A percentile compares a stretch with the other conserved stretches of the same genome.
These are phyloP conservation scores for Suhomyces panamericanus DNA, from an alignment of 1,139 yeast genomes.

Conservation along the genomic window DNA sequence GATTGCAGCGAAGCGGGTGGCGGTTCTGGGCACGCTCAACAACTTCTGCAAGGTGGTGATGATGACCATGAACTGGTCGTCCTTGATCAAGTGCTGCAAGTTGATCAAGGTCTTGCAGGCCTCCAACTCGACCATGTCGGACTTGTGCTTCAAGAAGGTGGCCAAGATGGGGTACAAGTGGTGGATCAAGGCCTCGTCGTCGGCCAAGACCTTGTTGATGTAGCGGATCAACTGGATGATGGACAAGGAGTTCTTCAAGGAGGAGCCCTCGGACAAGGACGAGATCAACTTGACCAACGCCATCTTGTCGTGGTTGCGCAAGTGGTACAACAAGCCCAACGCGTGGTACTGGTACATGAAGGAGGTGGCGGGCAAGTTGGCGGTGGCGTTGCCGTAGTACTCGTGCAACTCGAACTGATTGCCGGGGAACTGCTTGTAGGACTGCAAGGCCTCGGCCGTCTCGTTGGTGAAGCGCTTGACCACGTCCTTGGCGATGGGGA, in stretches of 20 bases:
- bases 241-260: slow-evolving; percentile 73
- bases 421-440: slow-evolving; percentile 67
- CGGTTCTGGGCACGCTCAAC: slow-evolving; percentile 84
- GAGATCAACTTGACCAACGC: slow-evolving; percentile 89
- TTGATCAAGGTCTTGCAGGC: slow-evolving; percentile 82
- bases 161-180: slow-evolving; percentile 66
- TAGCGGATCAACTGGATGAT: slow-evolving; percentile 83
- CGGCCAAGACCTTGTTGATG: slow-evolving; percentile 66
- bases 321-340: slow-evolving; percentile 80
- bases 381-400: slow-evolving; percentile 50
- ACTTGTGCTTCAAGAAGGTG: slow-evolving; percentile 74
- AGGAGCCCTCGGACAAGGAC: slow-evolving; percentile 62
- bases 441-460: slow-evolving; percentile 80
- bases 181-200: slow-evolving; percentile 55
- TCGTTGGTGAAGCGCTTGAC: slow-evolving; percentile 94
- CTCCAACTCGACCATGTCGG: slow-evolving; percentile 90
- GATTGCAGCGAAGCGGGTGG: slow-evolving; percentile 90
- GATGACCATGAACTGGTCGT: slow-evolving; percentile 64
- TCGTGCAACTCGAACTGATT: slow-evolving; percentile 56
- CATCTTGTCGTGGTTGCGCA: slow-evolving; percentile 91
- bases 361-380: slow-evolving; percentile 63
- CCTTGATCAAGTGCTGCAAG: slow-evolving; percentile 57
- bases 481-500: slow-evolving; percentile 87
- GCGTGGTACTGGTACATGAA: slow-evolving; percentile 95
- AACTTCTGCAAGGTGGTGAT: slow-evolving; percentile 73